Conservation (phyloP, 805 yeast species). For the Brettanomyces anomalus region DNA sequence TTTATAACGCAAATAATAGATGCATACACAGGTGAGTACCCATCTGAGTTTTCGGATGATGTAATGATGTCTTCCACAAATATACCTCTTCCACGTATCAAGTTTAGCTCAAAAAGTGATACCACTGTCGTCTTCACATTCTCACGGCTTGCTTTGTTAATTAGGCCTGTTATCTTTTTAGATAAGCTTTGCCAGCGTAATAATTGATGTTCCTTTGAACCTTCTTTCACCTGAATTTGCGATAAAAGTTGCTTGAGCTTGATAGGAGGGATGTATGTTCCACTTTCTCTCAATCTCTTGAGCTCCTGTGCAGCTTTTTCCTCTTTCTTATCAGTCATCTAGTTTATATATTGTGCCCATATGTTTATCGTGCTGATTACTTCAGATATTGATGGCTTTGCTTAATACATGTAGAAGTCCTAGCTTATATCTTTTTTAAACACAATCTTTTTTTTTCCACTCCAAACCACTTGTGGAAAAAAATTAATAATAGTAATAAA, state of each 20-base stretch:
- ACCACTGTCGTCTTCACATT: slow-evolving; percentile 42
- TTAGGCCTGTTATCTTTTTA: slow-evolving; percentile 35
- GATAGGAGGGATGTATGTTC: slow-evolving; percentile 48
- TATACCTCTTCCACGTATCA: slow-evolving; percentile 53
- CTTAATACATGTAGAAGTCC: too few relatives aligned
- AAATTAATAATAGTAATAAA: too few relatives aligned
- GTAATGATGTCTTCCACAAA: slow-evolving; percentile 50
- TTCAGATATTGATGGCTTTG: too few relatives aligned
- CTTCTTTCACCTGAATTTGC: slow-evolving; percentile 9
- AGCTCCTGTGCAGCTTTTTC: slow-evolving; percentile 14
- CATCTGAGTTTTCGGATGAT: slow-evolving; percentile 34
- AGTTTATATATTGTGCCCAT: too few relatives aligned
- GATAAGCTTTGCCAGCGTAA: slow-evolving; percentile 49
- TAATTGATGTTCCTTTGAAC: slow-evolving; percentile 35
- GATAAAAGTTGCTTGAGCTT: slow-evolving; percentile 35
- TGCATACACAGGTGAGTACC: slow-evolving; percentile 41
- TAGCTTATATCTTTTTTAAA: too few relatives aligned
- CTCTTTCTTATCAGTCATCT: too few relatives aligned
- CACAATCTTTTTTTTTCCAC: too few relatives aligned
- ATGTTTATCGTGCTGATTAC: too few relatives aligned
- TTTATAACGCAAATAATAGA: slow-evolving; percentile 52
- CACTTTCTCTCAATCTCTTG: slow-evolving; percentile 32
- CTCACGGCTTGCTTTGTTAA: slow-evolving; percentile 35
- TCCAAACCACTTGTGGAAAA: too few relatives aligned
- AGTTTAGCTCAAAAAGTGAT: slow-evolving; percentile 47